Percentiles rank a stretch among this genome's conserved stretches.
Evolutionary conservation across 495 filamentous ascomycete species (phyloP).

Genomic region (Talaromyces ruber): DNA sequence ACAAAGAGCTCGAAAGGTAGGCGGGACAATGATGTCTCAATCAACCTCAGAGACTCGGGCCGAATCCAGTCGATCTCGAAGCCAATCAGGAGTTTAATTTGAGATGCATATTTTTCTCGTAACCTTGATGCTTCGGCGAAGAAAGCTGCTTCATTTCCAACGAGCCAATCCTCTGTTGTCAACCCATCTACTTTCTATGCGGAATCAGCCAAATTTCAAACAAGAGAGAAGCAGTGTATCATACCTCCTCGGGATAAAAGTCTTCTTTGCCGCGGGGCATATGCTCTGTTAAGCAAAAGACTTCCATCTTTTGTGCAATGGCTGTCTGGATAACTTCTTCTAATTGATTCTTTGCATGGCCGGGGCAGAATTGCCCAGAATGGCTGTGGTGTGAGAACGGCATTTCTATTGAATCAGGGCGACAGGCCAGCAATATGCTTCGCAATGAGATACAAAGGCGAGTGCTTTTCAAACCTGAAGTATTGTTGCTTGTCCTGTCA

Average conservation of each 20-base stretch:
- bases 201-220: neutral
- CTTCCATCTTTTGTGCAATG: constrained; percentile 66
- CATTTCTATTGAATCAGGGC: constrained; percentile 41
- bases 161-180: constrained; percentile 23
- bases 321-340: constrained; percentile 78
- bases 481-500: neutral
- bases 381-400: constrained; percentile 98
- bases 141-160: constrained; percentile 58
- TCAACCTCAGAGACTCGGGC: constrained; percentile 48
- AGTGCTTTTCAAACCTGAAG: neutral
- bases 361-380: constrained; percentile 91
- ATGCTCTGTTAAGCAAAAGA: constrained; percentile 92
- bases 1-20: constrained; percentile 77
- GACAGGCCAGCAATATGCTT: neutral
- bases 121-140: constrained; percentile 62
- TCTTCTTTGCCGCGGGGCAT: constrained; percentile 75
- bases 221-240: neutral
- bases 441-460: neutral
- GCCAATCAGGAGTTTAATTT: constrained; percentile 77
- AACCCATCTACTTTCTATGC: neutral
- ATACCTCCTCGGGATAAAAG: constrained; percentile 88
- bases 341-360: constrained; percentile 75
- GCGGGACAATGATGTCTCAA: constrained; percentile 47
- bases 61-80: constrained; percentile 93
- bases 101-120: constrained; percentile 55